Conservation (phyloP, 1,284 basidiomycete genomes). For the Boletus semigastroideus region DNA sequence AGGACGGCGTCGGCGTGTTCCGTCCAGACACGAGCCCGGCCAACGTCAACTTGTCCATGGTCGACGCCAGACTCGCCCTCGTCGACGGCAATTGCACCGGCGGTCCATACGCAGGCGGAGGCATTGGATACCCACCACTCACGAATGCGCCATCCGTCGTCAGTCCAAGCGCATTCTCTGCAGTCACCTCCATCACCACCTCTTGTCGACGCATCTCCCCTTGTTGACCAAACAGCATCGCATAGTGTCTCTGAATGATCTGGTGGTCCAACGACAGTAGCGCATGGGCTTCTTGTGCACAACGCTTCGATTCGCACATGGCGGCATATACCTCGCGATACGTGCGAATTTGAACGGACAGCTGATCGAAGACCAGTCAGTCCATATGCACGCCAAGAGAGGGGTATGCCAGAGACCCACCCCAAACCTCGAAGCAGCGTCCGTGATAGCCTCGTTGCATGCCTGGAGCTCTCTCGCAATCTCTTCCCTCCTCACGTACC, state of each 20-base stretch:
- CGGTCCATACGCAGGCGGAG: constrained; percentile 10
- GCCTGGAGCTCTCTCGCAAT: constrained; percentile 53
- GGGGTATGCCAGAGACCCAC: constrained; percentile 36
- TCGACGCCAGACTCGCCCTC: neutral
- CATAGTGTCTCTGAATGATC: constrained; percentile 19
- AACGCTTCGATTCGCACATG: constrained; percentile 23
- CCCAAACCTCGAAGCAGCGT: constrained; percentile 50
- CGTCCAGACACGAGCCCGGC: neutral
- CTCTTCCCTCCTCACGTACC: constrained; percentile 76
- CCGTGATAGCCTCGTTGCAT: constrained; percentile 54
- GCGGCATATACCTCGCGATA: constrained; percentile 18
- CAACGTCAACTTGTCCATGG: neutral
- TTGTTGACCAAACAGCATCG: constrained; percentile 6
- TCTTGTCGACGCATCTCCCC: neutral
- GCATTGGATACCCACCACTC: neutral
- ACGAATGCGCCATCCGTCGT: constrained; percentile 27
- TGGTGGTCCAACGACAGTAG: constrained; percentile 21
- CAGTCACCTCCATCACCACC: neutral
- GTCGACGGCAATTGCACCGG: neutral
- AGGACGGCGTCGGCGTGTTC: neutral
- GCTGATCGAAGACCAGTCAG: neutral
- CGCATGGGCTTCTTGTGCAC: constrained; percentile 21
- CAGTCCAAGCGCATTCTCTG: constrained; percentile 9
- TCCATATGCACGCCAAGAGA: neutral
- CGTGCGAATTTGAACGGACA: constrained; percentile 28